phyloP scores from a whole-genome alignment of 345 rosid species.

The Eucalyptus sp. region DNA sequence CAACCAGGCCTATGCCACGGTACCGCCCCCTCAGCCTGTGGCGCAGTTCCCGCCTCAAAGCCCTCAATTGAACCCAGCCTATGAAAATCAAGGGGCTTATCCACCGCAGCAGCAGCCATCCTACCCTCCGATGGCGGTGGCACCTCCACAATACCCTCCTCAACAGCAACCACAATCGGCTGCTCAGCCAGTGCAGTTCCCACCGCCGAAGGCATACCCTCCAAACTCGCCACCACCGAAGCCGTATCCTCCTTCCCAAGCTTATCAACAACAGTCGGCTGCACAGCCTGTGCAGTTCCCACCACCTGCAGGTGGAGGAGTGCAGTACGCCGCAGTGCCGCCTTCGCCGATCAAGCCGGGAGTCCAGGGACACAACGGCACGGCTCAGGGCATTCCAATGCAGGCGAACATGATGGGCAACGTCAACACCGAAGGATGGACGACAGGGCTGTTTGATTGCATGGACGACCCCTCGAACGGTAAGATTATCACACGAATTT shows the following conservation, averaged over 20 bases:
- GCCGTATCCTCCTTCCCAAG: background rate
- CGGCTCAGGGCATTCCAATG: background rate
- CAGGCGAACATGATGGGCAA: background rate
- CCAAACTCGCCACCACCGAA: background rate
- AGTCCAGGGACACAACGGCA: too few relatives aligned
- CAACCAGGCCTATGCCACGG: background rate
- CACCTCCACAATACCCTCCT: background rate
- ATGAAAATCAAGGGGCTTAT: background rate
- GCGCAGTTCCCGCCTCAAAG: background rate
- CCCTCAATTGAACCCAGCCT: background rate
- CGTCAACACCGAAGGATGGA: constrained; percentile 24
- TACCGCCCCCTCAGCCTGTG: background rate
- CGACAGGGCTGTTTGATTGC: constrained; percentile 44
- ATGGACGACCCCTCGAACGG: constrained; percentile 60
- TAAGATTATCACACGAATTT: background rate
- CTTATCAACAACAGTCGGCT: background rate
- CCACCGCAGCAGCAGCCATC: background rate
- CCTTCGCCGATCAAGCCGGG: background rate
- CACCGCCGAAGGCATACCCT: background rate
- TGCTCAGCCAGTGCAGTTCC: too few relatives aligned
- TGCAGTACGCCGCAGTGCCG: background rate
- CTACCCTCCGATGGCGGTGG: background rate
- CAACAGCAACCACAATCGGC: background rate
- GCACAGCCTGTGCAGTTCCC: background rate
- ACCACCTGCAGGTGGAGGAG: background rate